A percentile compares a stretch with the other conserved stretches of the same genome.
Conservation (phyloP, 2,329 filamentous ascomycete genomes). For the Furcasterigmium sp. region DNA sequence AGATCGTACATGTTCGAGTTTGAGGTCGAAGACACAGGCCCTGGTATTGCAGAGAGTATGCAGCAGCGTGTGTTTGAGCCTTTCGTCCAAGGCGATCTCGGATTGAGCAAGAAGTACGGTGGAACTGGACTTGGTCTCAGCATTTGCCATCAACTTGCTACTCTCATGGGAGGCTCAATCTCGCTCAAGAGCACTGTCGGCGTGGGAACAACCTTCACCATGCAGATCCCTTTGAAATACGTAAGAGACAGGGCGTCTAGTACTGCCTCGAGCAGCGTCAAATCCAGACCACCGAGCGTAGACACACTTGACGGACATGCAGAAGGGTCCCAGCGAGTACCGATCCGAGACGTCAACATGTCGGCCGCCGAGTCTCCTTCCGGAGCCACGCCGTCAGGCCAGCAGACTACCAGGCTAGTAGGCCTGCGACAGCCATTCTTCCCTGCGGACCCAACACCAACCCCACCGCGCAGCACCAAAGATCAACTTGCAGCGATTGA, state of each 20-base stretch:
- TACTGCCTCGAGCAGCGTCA: constrained; percentile 48
- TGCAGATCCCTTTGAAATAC: constrained; percentile 77
- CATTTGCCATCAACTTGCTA: constrained; percentile 83
- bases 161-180: constrained; percentile 76
- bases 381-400: constrained; percentile 31
- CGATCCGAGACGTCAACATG: constrained; percentile 20
- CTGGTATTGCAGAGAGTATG: constrained; percentile 73
- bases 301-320: constrained; percentile 32
- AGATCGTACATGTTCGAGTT: constrained; percentile 77
- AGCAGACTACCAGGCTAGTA: constrained; percentile 67
- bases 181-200: constrained; percentile 65
- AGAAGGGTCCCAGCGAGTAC: constrained; percentile 9
- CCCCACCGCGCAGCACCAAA: constrained; percentile 34
- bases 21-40: constrained; percentile 82
- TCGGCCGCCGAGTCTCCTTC: constrained; percentile 16
- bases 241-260: constrained; percentile 58
- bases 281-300: constrained; percentile 44
- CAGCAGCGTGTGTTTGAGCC: constrained; percentile 86
- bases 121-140: constrained; percentile 84
- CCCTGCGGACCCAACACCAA: constrained; percentile 32
- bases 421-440: constrained; percentile 84
- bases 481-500: constrained; percentile 63
- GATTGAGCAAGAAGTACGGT: constrained; percentile 83
- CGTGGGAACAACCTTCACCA: constrained; percentile 73
- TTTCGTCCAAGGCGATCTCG: constrained; percentile 88